Evolutionary conservation across 176 grass and related monocot species (phyloP).

Genomic region (Phoenix roebelenii): DNA sequence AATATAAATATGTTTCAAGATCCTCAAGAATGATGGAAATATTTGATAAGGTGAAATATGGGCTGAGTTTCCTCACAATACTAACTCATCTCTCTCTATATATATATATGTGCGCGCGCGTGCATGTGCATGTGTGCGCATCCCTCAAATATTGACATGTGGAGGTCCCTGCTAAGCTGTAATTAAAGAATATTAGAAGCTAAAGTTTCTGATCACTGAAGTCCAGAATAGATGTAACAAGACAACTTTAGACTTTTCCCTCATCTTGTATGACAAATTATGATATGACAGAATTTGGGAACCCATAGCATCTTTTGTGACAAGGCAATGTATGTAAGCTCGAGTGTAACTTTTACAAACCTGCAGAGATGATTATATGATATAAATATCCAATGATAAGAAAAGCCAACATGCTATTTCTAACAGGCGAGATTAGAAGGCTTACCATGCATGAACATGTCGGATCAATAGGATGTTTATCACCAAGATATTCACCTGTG

Average conservation of each 20-base stretch:
- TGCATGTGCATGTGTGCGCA: not conserved
- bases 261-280: constrained; percentile 86
- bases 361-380: constrained; percentile 25
- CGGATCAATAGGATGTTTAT: constrained; percentile 83
- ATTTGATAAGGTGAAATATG: too few relatives aligned
- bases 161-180: constrained; percentile 86
- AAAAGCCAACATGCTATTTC: too few relatives aligned
- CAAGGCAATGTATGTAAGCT: constrained; percentile 78
- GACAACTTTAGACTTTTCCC: constrained; percentile 29
- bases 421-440: not conserved
- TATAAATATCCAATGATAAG: too few relatives aligned
- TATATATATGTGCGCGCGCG: too few relatives aligned
- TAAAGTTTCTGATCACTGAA: too few relatives aligned
- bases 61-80: too few relatives aligned
- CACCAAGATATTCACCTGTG: too few relatives aligned
- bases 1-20: too few relatives aligned
- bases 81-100: too few relatives aligned
- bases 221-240: too few relatives aligned
- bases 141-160: constrained; percentile 79
- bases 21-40: too few relatives aligned
- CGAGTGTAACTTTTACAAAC: constrained; percentile 86
- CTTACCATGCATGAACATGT: constrained; percentile 88
- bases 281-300: constrained; percentile 90
- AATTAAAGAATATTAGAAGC: constrained; percentile 16
- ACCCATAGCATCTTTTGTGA: constrained; percentile 93